Base-by-base conservation (phyloP, 345 rosid species). In the Brassica carinata region DNA sequence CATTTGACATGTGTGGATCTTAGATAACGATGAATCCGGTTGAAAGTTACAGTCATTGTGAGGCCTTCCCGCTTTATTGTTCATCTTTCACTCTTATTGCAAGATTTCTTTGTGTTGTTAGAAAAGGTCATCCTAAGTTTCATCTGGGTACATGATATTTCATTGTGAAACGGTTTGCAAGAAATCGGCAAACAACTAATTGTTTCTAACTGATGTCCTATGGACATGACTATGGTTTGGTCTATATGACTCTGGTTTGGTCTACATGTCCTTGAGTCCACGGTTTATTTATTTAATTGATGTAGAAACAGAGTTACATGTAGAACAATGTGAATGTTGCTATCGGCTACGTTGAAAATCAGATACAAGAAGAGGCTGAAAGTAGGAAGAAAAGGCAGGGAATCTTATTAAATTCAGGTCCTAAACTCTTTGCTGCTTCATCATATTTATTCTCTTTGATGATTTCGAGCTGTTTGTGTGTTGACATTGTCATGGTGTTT, bases 331-430 rank as follows among this genome's bases (percentile, higher is more conserved):
- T 94, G 90, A 29, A 71, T 87, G 76, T 87, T 90, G 86, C 88
- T 90, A 53, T 74, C 89, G 64, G 89, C 89, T 3, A 88, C 98
- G 36, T 96, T 91, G 75, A 86, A 85, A 83, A 87, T 84, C 79
- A 81, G 91, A 75, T 89, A 93, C 68, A 88, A 96, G 86, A 90
- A 88, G 78, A 88, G 85, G 33, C 84, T 91, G 34, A 95, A 89
- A 89, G 92, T 93, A 2, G 10, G 43, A 7, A 89, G 93, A 84
- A 93, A 91, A 85, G 85, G 98, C 83, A 90, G 86, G 87, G 86
- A 93, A 85, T 82, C 81, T 88, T n/a, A 59, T 63, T 70, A 31
- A 71, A 6, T 61, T 7, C 87, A 90, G 8, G 66, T 55, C 72
- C 19, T 14, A 67, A 80, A 70, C 40, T 67, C 13, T 23, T 59